phyloP scores from a whole-genome alignment of 305 asterid species.

The Plantago coronopus region DNA sequence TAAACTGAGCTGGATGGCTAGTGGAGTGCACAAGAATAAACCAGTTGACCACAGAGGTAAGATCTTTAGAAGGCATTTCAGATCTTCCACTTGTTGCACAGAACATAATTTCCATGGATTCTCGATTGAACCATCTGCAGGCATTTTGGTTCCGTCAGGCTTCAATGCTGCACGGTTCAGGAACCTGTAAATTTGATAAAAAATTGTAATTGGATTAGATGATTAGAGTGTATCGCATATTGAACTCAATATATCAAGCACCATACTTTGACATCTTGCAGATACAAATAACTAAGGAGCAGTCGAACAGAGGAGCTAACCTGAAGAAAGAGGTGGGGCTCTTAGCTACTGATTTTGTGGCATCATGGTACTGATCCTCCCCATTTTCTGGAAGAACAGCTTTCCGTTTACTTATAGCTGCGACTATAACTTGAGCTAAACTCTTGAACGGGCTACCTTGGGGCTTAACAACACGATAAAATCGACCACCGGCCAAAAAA shows the following conservation, averaged over 20 bases:
- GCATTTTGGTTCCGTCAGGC: constrained; percentile 35
- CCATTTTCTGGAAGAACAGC: constrained; percentile 24
- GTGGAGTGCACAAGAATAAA: constrained; percentile 37
- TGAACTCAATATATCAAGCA: too few species aligned
- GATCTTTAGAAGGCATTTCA: constrained; percentile 51
- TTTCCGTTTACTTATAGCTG: constrained; percentile 33
- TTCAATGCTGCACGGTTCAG: constrained; percentile 63
- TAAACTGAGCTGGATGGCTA: constrained; percentile 43
- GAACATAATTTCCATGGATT: constrained; percentile 47
- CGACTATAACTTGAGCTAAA: constrained; percentile 48
- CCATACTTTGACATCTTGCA: background rate
- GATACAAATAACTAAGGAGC: background rate
- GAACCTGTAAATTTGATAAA: constrained; percentile 35
- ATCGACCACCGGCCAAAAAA: constrained; percentile 41
- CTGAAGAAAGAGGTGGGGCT: constrained; percentile 40
- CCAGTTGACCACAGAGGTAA: constrained; percentile 61
- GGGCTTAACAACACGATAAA: constrained; percentile 40
- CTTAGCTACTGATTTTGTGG: constrained; percentile 9
- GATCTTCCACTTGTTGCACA: constrained; percentile 61
- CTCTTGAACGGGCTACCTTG: constrained; percentile 55
- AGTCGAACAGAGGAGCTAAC: constrained; percentile 10
- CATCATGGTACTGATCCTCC: constrained; percentile 37
- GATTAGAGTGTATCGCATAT: background rate
- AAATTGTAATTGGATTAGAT: background rate
- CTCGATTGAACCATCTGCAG: constrained; percentile 25